phyloP scores from a whole-genome alignment of 2,329 filamentous ascomycete genomes.

The Bertia moriformis region DNA sequence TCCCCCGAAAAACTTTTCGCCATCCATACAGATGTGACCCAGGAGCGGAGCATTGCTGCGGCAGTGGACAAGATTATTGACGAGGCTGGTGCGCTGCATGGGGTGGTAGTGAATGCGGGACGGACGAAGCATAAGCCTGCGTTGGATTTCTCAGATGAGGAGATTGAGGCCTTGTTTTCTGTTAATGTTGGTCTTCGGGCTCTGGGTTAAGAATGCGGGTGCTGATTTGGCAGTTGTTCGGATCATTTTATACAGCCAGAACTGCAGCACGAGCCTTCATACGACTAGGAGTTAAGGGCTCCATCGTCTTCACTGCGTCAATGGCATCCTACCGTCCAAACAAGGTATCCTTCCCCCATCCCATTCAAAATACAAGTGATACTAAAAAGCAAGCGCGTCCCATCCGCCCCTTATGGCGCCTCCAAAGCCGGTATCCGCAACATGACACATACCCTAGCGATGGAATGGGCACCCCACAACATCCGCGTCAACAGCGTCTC shows the following conservation, averaged over 20 bases:
- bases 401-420: constrained; percentile 48
- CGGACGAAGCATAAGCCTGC: constrained; percentile 34
- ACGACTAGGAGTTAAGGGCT: constrained; percentile 24
- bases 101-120: constrained; percentile 34
- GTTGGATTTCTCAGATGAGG: constrained; percentile 30
- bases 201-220: too few species aligned
- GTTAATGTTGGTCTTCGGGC: too few species aligned
- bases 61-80: constrained; percentile 27
- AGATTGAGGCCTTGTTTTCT: constrained; percentile 25
- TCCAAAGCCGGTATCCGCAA: constrained; percentile 48
- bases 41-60: constrained; percentile 23
- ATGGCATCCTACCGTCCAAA: constrained; percentile 31
- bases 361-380: too few species aligned
- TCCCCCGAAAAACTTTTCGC: constrained; percentile 23
- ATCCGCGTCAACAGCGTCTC: constrained; percentile 55
- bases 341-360: constrained; percentile 12
- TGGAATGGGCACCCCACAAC: constrained; percentile 45
- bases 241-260: constrained; percentile 25
- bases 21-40: constrained; percentile 28
- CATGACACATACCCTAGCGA: constrained; percentile 40
- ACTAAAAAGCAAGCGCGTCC: constrained; percentile 14
- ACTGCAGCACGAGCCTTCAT: constrained; percentile 27
- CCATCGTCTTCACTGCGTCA: constrained; percentile 27
- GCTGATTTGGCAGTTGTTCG: too few species aligned
- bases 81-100: constrained; percentile 26